These are phyloP conservation scores for Aspergillus sp. DNA, from an alignment of 2,329 filamentous ascomycete genomes.

Conservation along the genomic window DNA sequence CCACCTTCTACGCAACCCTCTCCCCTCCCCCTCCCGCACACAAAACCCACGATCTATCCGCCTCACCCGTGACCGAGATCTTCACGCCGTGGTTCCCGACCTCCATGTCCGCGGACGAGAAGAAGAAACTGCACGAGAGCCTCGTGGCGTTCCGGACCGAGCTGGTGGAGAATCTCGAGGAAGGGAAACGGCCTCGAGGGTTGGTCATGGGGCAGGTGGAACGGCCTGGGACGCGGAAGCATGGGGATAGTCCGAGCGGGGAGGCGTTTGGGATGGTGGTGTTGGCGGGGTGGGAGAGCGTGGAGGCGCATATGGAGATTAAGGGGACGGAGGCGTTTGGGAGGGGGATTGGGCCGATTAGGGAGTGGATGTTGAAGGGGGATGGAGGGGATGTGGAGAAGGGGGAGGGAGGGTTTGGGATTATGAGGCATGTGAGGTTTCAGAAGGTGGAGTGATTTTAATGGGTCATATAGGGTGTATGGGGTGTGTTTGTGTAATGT, in stretches of 20 bases:
- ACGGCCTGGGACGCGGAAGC: conserved; percentile 33
- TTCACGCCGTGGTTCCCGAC: conserved; percentile 47
- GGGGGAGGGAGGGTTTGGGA: conserved; percentile 43
- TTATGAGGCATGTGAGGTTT: conserved; percentile 26
- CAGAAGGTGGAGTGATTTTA: background rate
- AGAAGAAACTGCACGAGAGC: conserved; percentile 31
- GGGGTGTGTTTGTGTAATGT: no score
- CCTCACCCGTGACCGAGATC: conserved; percentile 54
- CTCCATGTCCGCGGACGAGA: conserved; percentile 31
- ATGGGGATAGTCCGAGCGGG: conserved; percentile 41
- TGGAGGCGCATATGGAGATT: conserved; percentile 52
- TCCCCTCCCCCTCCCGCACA: conserved; percentile 25
- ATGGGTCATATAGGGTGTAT: no score
- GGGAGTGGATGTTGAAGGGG: conserved; percentile 40
- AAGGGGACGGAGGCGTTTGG: conserved; percentile 49
- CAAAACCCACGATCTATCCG: conserved; percentile 29
- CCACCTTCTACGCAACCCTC: conserved; percentile 35
- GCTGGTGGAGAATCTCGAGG: conserved; percentile 33
- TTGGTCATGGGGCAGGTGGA: conserved; percentile 42
- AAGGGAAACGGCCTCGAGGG: conserved; percentile 24
- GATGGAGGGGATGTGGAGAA: conserved; percentile 46
- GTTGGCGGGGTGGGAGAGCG: conserved; percentile 55
- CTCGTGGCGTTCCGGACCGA: conserved; percentile 43
- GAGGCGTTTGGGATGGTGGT: conserved; percentile 46
- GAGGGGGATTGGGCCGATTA: conserved; percentile 44